Evolutionary conservation across 2,329 filamentous ascomycete genomes (phyloP).

Genomic region (Sporothrix pallida): DNA sequence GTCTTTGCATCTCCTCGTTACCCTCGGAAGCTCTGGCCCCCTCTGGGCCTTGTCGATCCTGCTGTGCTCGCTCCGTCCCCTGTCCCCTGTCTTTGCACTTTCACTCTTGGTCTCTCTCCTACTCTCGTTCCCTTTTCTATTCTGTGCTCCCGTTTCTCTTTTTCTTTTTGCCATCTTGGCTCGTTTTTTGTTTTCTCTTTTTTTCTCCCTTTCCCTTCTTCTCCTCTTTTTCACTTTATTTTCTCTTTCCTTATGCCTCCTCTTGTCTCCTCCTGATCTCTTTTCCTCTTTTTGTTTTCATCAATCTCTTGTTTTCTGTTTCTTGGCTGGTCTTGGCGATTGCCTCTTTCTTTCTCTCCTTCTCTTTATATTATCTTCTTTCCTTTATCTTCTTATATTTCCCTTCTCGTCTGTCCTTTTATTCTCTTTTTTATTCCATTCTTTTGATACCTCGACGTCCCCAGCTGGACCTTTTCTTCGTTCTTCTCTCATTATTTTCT

Average conservation of each 20-base stretch:
- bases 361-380: neutral
- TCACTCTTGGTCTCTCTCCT: conserved; percentile 2
- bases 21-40: conserved; percentile 12
- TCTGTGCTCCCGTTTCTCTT: conserved; percentile 3
- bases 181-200: conserved; percentile 9
- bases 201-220: neutral
- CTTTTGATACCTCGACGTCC: conserved; percentile 10
- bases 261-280: neutral
- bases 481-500: neutral
- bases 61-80: conserved; percentile 5
- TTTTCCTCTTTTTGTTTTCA: neutral
- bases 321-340: conserved; percentile 11
- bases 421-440: neutral
- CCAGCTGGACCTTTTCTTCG: neutral
- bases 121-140: conserved; percentile 15
- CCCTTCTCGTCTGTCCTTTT: neutral
- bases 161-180: conserved; percentile 3
- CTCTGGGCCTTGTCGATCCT: neutral
- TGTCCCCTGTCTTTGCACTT: neutral
- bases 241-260: neutral
- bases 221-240: neutral
- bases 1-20: neutral
- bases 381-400: neutral
- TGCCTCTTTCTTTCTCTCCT: neutral
- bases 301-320: neutral